These are phyloP conservation scores for Termitomyces sp. DNA, from an alignment of 768 basidiomycete species.

Conservation along the genomic window DNA sequence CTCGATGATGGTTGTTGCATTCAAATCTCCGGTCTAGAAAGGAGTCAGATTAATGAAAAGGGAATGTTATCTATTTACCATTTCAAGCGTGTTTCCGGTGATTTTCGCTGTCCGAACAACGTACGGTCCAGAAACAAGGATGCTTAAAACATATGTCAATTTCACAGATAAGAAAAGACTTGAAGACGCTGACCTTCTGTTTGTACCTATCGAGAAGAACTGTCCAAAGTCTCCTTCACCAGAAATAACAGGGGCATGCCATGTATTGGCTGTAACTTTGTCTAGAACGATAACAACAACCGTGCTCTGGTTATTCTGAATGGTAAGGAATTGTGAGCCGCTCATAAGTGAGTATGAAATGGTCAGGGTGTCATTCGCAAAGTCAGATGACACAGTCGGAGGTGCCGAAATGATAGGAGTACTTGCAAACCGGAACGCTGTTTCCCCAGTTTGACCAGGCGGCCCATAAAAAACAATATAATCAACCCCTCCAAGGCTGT, in stretches of 20 bases:
- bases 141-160: constrained; percentile 16
- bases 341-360: constrained; percentile 28
- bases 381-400: constrained; percentile 25
- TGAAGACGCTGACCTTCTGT: constrained; percentile 25
- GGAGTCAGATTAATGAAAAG: background rate
- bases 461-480: constrained; percentile 39
- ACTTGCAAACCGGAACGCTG: constrained; percentile 29
- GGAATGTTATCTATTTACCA: constrained; percentile 20
- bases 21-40: constrained; percentile 40
- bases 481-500: constrained; percentile 34
- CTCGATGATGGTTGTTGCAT: constrained; percentile 41
- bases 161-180: background rate
- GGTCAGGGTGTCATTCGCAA: constrained; percentile 30
- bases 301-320: constrained; percentile 19
- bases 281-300: constrained; percentile 35
- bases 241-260: constrained; percentile 43
- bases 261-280: constrained; percentile 39
- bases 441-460: constrained; percentile 37
- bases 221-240: constrained; percentile 29
- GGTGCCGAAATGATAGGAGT: constrained; percentile 23
- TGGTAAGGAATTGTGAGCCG: constrained; percentile 28
- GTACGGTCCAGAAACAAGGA: constrained; percentile 49
- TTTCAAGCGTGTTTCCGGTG: constrained; percentile 24
- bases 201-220: constrained; percentile 41
- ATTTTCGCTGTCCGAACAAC: constrained; percentile 45